Evolutionary conservation across 1,284 basidiomycete genomes (phyloP), one percentile per base, ranked within the genome.

Genomic region (Papiliotrema terrestris): DNA sequence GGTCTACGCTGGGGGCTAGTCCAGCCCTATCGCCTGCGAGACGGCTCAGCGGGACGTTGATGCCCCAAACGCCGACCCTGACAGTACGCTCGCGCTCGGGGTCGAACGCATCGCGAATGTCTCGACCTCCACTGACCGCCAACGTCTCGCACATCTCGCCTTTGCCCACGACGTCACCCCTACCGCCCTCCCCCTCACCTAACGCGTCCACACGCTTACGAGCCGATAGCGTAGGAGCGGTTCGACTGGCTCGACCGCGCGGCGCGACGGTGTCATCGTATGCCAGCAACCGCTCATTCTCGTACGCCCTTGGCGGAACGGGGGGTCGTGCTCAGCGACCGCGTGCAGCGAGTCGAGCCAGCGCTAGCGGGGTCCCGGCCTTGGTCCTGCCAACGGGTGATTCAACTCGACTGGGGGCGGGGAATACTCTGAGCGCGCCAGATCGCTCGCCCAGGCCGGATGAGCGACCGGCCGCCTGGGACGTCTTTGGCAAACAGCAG

Each of bases 301-400:
- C 64, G 13, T 78, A 76, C 54, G 71, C 68, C 0, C 62, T 78
- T 5, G 75, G 76, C 14, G 76, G 75, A 3, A 71, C 70, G 9
- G 75, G 75, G 32, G 76, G 76, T 9, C 60, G 75, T 48, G 74
- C 74, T 9, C 65, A 73, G 38, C 56, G 72, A 32, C 54, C 58
- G 1, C 37, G 61, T 20, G 56, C 59, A 25, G 39, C 37, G 3
- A 57, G 49, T n/a, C 25, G 59, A 9, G 52, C 57, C 43, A 59
- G 55, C 32, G 48, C 36, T n/a, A 46, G 35, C 29, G 52, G 42
- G 13, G 45, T 43, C 17, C 49, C 49, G 3, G 23, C 49, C 20
- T 23, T 35, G 15, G 43, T 36, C 41, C 43, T 38, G 17, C 51
- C 51, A 4, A 17, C 17, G 4, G 29, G 25, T 5, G 15, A 19